Evolutionary conservation across 306 rosid species (phyloP), one percentile per base, ranked within the genome.

Genomic region (Dalbergia oliveri): DNA sequence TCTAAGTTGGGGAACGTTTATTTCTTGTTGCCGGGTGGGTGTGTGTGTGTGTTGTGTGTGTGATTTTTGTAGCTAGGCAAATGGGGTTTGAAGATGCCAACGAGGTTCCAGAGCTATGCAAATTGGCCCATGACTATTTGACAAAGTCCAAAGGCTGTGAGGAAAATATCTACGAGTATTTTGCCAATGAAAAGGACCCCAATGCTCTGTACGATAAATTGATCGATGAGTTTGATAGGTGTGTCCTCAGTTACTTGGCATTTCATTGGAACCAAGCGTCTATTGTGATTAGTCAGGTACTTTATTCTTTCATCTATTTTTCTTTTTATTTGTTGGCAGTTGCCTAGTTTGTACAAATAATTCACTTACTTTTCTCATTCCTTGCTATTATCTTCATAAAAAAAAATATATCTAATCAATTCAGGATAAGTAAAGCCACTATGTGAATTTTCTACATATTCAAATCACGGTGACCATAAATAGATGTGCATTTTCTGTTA

Each of bases 201-300:
- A 80, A 71, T 6, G 78, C 87, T 76, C 87, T 95, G 1, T 90
- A 75, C 76, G 66, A 12, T 10, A 85, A 80, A 72, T 77, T 93
- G 78, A 67, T 93, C 0, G 84, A 82, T 12, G 99, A 95, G 72
- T 84, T 93, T 51, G 97, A 95, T 14, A 87, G 75, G 75, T 91
- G 98, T 82, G 88, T 91, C 37, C 94, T 93, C 58, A 78, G 65
- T 75, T 95, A 93, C 74, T 93, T 95, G 33, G 89, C 97, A 10
- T 93, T 93, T 80, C 96, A 95, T 5, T 93, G 99, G 99, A 84
- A 85, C 77, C 91, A 90, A 59, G 88, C 91, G 77, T 65, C 94
- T n/a, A 6, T 64, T 15, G 41, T 88, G 34, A 80, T 93, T 61
- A 77, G 67, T 59, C 97, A 90, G 97, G 97, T 94, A 62, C 0